Conservation (phyloP, 2,329 filamentous ascomycete species). For the Helotiales sp. region DNA sequence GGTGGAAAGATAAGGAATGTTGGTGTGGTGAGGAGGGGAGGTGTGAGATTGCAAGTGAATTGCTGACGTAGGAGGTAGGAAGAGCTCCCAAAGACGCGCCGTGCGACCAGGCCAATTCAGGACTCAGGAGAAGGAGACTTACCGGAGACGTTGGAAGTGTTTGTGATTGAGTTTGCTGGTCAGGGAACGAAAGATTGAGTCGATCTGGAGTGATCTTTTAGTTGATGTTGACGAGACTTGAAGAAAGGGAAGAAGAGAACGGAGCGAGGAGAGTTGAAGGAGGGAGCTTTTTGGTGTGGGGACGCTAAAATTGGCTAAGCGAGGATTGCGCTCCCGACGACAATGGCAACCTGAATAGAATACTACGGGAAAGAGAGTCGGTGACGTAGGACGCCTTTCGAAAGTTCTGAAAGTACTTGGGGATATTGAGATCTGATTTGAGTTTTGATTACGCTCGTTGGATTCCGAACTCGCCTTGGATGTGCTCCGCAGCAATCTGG, state of each 20-base stretch:
- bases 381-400: background rate
- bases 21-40: too few relatives aligned
- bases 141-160: background rate
- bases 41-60: background rate
- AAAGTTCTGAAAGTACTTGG: background rate
- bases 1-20: background rate
- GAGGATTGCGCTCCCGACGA: background rate
- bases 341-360: background rate
- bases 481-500: background rate
- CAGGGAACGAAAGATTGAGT: background rate
- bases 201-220: background rate
- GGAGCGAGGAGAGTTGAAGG: background rate
- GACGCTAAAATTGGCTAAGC: slow-evolving; percentile 3
- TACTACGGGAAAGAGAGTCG: background rate
- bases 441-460: too few relatives aligned
- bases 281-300: background rate
- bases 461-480: too few relatives aligned
- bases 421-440: background rate
- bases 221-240: background rate
- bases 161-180: background rate
- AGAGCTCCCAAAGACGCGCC: background rate
- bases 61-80: background rate
- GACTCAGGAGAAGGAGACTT: background rate
- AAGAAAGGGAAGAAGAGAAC: background rate
- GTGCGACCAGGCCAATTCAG: background rate